These are phyloP conservation scores for Dactylis glomerata DNA, from an alignment of 176 grass and related monocot species.

Conservation along the genomic window DNA sequence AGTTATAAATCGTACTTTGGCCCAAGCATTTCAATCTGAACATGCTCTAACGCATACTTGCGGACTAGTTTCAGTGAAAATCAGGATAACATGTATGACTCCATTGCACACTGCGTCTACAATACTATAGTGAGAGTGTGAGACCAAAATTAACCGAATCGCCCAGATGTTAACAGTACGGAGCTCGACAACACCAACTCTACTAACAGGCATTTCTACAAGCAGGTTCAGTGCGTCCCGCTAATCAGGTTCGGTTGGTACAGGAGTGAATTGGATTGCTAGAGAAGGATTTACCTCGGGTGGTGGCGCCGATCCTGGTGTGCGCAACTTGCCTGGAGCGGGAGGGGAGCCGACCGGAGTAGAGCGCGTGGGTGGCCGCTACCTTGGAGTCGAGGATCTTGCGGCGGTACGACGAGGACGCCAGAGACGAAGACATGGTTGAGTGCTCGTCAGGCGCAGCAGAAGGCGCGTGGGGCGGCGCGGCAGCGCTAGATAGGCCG, in stretches of 20 bases:
- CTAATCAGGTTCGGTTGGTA: not conserved
- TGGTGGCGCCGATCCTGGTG: constrained; percentile 31
- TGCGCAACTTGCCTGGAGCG: not conserved
- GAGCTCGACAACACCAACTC: not conserved
- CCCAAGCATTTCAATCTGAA: not conserved
- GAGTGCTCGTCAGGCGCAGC: not conserved
- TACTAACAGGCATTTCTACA: constrained; percentile 1
- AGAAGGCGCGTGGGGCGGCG: not conserved
- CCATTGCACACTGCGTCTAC: not conserved
- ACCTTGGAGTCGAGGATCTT: constrained; percentile 28
- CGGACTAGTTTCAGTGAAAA: not conserved
- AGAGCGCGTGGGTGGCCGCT: not conserved
- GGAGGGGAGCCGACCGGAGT: constrained; percentile 21
- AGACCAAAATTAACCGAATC: no score
- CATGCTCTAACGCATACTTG: not conserved
- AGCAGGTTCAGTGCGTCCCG: not conserved
- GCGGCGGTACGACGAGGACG: constrained; percentile 31
- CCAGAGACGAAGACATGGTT: constrained; percentile 20
- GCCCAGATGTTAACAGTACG: not conserved
- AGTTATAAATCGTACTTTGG: not conserved
- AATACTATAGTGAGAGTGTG: not conserved
- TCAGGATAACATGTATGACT: not conserved
- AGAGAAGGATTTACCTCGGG: constrained; percentile 21
- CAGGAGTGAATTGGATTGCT: no score
- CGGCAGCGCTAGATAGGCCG: not conserved